Evolutionary conservation across 306 rosid genomes (phyloP).

Genomic region (Dalbergia cochinchinensis): DNA sequence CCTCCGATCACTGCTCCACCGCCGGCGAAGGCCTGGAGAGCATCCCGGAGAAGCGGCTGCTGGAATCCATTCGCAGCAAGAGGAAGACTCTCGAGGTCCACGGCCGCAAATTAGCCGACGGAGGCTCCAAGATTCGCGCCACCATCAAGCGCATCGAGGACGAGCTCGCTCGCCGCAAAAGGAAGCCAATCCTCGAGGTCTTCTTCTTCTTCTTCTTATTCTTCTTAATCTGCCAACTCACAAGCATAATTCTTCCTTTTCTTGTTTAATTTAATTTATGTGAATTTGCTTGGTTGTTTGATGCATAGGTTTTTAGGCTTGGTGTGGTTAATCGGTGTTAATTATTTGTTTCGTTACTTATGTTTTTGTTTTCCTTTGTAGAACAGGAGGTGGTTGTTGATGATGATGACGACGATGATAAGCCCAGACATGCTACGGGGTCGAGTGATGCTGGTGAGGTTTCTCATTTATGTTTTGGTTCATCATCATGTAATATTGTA

Average conservation of each 20-base stretch:
- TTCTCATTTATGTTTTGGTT: slow-evolving; percentile 25
- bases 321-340: not conserved
- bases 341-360: slow-evolving; percentile 32
- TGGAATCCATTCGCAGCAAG: slow-evolving; percentile 47
- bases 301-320: slow-evolving; percentile 12
- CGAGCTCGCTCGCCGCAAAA: slow-evolving; percentile 54
- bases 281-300: not conserved
- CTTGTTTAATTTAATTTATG: not conserved
- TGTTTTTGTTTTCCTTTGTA: slow-evolving; percentile 46
- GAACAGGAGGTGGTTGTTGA: slow-evolving; percentile 64
- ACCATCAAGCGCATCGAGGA: slow-evolving; percentile 47
- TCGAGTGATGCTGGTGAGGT: slow-evolving; percentile 58
- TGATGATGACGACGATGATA: slow-evolving; percentile 33
- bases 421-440: slow-evolving; percentile 51
- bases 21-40: not conserved
- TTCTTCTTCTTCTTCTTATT: not conserved
- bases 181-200: slow-evolving; percentile 48
- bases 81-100: not conserved
- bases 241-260: not conserved
- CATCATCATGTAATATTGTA: not conserved
- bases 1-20: slow-evolving; percentile 39
- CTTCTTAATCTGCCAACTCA: slow-evolving; percentile 4
- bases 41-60: slow-evolving; percentile 51
- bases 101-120: slow-evolving; percentile 51
- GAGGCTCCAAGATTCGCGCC: slow-evolving; percentile 60